Percentiles rank a stretch among this genome's conserved stretches.
Conservation (phyloP, 768 basidiomycete species). For the Phylloporus arenicola region DNA sequence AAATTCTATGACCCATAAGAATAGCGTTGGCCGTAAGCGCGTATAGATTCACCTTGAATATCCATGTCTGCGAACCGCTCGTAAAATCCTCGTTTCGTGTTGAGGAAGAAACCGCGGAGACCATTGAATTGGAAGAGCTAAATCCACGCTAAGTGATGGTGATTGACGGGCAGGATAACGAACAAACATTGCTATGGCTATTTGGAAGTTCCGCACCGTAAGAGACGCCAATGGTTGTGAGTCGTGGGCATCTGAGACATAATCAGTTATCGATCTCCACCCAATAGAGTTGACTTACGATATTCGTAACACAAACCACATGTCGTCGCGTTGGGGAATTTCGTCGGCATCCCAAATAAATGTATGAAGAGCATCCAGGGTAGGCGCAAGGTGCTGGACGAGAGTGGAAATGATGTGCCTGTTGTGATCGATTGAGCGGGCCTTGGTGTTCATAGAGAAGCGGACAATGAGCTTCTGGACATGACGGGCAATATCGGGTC, state of each 20-base stretch:
- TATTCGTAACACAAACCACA: conserved; percentile 71
- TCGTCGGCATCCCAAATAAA: conserved; percentile 75
- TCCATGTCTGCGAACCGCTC: conserved; percentile 47
- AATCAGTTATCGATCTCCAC: background rate
- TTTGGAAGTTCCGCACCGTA: conserved; percentile 57
- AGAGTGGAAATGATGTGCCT: conserved; percentile 43
- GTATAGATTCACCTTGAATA: conserved; percentile 45
- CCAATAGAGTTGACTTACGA: conserved; percentile 39
- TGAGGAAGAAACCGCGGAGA: conserved; percentile 58
- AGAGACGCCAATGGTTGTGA: conserved; percentile 57
- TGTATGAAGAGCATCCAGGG: conserved; percentile 58
- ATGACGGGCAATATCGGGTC: conserved; percentile 59
- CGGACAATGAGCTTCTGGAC: conserved; percentile 53
- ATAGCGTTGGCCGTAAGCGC: background rate
- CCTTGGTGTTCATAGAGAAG: conserved; percentile 29
- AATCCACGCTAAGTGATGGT: background rate
- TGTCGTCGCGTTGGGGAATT: conserved; percentile 57
- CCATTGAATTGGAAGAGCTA: conserved; percentile 68
- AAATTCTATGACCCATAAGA: conserved; percentile 19
- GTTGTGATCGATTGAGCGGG: conserved; percentile 7
- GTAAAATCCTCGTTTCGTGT: conserved; percentile 58
- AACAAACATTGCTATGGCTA: conserved; percentile 56
- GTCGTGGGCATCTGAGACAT: conserved; percentile 52
- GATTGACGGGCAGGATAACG: background rate
- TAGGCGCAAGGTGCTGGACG: conserved; percentile 44